Evolutionary conservation across 75 land plant species (phyloP).

Genomic region (Sequoia sempervirens): DNA sequence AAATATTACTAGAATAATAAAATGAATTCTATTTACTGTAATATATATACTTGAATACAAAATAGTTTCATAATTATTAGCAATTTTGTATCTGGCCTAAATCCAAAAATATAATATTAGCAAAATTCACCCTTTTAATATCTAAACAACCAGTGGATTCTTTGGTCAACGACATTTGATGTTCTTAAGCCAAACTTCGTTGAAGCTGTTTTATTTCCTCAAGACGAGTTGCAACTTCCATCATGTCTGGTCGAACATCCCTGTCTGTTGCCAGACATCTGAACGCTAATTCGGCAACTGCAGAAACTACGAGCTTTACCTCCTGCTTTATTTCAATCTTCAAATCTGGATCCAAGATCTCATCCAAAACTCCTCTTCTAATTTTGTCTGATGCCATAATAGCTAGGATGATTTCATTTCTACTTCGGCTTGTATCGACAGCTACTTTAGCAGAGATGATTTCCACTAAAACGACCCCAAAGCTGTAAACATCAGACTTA

Average conservation of each 20-base stretch:
- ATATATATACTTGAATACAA: too few species aligned
- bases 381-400: constrained; percentile 24
- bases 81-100: too few species aligned
- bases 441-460: constrained; percentile 29
- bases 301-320: constrained; percentile 11
- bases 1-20: too few species aligned
- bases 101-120: too few species aligned
- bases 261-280: constrained; percentile 26
- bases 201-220: neutral
- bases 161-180: too few species aligned
- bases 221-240: constrained; percentile 12
- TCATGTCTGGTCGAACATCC: constrained; percentile 32
- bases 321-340: neutral
- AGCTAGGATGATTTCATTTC: constrained; percentile 23
- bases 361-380: constrained; percentile 15
- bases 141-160: too few species aligned
- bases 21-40: too few species aligned
- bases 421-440: constrained; percentile 21
- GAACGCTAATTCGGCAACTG: constrained; percentile 32
- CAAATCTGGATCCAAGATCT: constrained; percentile 29
- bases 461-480: constrained; percentile 37
- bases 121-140: too few species aligned
- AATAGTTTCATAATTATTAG: too few species aligned
- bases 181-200: neutral
- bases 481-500: constrained; percentile 46